Evolutionary conservation across 2,329 filamentous ascomycete genomes (phyloP).

Genomic region (Penicillium sp.): DNA sequence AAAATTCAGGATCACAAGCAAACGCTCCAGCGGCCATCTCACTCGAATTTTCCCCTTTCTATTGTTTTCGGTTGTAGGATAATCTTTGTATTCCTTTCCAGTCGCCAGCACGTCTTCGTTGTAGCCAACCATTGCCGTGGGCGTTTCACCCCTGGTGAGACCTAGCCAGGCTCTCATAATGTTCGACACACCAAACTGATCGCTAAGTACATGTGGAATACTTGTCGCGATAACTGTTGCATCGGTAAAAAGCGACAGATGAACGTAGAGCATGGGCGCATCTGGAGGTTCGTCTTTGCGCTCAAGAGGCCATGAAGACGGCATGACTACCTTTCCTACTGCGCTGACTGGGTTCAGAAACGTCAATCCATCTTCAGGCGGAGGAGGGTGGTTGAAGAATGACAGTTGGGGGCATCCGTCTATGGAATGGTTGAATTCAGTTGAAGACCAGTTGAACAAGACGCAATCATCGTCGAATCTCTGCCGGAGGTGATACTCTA

Average conservation of each 20-base stretch:
- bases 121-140: neutral
- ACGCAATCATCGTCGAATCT: neutral
- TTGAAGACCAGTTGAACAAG: neutral
- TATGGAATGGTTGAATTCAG: neutral
- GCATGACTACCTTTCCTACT: neutral
- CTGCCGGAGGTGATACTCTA: neutral
- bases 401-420: neutral
- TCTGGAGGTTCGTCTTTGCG: neutral
- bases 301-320: neutral
- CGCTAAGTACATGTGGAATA: neutral
- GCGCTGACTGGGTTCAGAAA: neutral
- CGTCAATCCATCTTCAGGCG: neutral
- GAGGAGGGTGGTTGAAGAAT: neutral
- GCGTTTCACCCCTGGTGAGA: neutral
- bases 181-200: neutral
- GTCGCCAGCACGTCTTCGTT: neutral
- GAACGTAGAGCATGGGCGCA: neutral
- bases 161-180: slow-evolving; percentile 3
- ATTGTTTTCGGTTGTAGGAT: neutral
- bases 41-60: neutral
- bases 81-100: neutral
- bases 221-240: neutral
- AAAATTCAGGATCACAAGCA: neutral
- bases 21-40: neutral
- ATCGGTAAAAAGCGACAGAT: slow-evolving; percentile 1